Evolutionary conservation across 306 rosid species (phyloP).

Genomic region (Acacia melanoxylon): DNA sequence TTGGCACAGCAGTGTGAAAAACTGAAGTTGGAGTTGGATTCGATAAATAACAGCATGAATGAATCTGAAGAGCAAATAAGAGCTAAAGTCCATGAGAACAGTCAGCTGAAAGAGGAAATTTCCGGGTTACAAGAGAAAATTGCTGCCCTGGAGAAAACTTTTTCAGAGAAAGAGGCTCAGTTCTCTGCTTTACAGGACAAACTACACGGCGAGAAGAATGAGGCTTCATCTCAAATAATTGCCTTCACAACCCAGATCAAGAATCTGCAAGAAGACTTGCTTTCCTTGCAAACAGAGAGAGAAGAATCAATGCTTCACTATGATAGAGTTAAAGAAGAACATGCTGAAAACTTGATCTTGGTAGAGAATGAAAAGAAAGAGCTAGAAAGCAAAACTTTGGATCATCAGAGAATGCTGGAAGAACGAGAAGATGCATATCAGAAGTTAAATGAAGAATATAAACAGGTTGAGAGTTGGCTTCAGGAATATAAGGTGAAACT

Average conservation of each 20-base stretch:
- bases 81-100: slow-evolving; percentile 40
- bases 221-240: slow-evolving; percentile 51
- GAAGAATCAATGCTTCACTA: slow-evolving; percentile 53
- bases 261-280: slow-evolving; percentile 56
- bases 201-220: slow-evolving; percentile 46
- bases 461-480: slow-evolving; percentile 47
- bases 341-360: slow-evolving; percentile 41
- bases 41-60: slow-evolving; percentile 38
- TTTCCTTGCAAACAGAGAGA: slow-evolving; percentile 55
- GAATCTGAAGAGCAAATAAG: slow-evolving; percentile 52
- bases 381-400: slow-evolving; percentile 38
- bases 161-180: slow-evolving; percentile 52
- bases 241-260: slow-evolving; percentile 50
- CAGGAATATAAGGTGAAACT: slow-evolving; percentile 57
- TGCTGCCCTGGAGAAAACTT: slow-evolving; percentile 49
- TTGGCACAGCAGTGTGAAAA: slow-evolving; percentile 39
- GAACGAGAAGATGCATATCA: slow-evolving; percentile 58
- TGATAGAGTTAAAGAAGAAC: slow-evolving; percentile 53
- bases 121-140: slow-evolving; percentile 31
- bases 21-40: slow-evolving; percentile 49
- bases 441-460: slow-evolving; percentile 60
- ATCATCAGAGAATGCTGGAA: slow-evolving; percentile 50
- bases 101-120: slow-evolving; percentile 48
- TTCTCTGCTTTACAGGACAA: slow-evolving; percentile 53
- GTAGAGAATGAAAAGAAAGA: slow-evolving; percentile 61